These are phyloP conservation scores for Corinectria fuckeliana DNA, from an alignment of 2,329 filamentous ascomycete species.

Conservation along the genomic window DNA sequence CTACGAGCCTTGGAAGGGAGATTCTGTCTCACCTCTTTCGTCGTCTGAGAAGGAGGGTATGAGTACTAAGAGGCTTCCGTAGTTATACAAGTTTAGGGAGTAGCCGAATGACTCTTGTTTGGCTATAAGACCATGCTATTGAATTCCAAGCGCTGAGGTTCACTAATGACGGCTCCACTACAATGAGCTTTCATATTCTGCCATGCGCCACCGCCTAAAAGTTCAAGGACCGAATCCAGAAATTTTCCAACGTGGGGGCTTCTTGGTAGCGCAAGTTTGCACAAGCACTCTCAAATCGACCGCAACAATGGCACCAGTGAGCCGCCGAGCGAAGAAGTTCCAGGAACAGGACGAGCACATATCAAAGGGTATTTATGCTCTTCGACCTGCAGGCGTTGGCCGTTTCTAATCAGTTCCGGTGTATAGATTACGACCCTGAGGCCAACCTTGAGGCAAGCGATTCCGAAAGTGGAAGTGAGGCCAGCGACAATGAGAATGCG, in stretches of 20 bases:
- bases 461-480: conserved; percentile 57
- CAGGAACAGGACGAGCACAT: conserved; percentile 67
- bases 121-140: background rate
- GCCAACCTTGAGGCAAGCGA: conserved; percentile 65
- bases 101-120: background rate
- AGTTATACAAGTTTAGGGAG: background rate
- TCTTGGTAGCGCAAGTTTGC: conserved; percentile 19
- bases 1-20: background rate
- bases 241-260: conserved; percentile 46
- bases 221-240: conserved; percentile 44
- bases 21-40: background rate
- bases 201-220: conserved; percentile 59
- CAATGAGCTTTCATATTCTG: conserved; percentile 45
- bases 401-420: conserved; percentile 18
- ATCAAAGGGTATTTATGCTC: conserved; percentile 58
- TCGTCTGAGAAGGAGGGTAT: too few relatives aligned
- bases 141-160: background rate
- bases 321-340: conserved; percentile 65
- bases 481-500: conserved; percentile 57
- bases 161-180: background rate
- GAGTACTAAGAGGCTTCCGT: background rate
- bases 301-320: conserved; percentile 57
- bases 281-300: conserved; percentile 26
- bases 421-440: conserved; percentile 81
- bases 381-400: background rate